Conservation (phyloP, 2,329 filamentous ascomycete genomes). For the Grosmannia serpens region DNA sequence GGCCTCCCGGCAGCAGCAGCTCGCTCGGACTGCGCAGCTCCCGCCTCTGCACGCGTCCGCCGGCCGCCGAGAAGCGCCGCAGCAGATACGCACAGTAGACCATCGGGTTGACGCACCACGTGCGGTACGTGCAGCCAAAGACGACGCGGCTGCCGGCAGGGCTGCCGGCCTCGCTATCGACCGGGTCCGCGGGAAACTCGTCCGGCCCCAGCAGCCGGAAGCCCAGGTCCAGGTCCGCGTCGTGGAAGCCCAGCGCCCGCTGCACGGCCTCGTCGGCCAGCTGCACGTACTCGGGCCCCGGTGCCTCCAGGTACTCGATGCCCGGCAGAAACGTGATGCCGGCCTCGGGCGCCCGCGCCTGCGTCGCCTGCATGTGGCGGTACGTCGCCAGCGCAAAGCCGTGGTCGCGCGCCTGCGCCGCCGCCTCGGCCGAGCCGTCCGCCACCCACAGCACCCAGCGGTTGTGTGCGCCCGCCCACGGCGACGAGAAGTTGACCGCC, state of each 20-base stretch:
- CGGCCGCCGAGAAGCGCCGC: conserved; percentile 26
- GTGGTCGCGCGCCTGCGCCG: conserved; percentile 27
- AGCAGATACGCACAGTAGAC: conserved; percentile 38
- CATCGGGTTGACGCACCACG: conserved; percentile 43
- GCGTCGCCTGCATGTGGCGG: conserved; percentile 26
- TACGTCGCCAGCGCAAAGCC: conserved; percentile 30
- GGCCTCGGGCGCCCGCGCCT: conserved; percentile 21
- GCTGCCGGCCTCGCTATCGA: neutral
- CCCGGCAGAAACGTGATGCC: conserved; percentile 38
- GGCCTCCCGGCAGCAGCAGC: conserved; percentile 14
- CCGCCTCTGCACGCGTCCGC: conserved; percentile 23
- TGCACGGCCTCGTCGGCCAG: conserved; percentile 18
- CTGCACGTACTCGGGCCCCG: conserved; percentile 25
- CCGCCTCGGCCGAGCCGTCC: conserved; percentile 14
- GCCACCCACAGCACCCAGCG: conserved; percentile 33
- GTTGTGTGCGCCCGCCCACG: conserved; percentile 47
- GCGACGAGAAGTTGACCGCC: conserved; percentile 42
- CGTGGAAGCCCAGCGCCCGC: conserved; percentile 17
- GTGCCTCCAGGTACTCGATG: conserved; percentile 40
- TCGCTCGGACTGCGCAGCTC: conserved; percentile 26
- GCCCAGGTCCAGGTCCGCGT: conserved; percentile 22
- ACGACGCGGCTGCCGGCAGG: conserved; percentile 15
- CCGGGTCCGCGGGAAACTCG: conserved; percentile 16
- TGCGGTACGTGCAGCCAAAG: conserved; percentile 40
- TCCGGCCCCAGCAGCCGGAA: conserved; percentile 24